These are phyloP conservation scores for Camelina laxa DNA, from an alignment of 345 rosid genomes.

Conservation along the genomic window DNA sequence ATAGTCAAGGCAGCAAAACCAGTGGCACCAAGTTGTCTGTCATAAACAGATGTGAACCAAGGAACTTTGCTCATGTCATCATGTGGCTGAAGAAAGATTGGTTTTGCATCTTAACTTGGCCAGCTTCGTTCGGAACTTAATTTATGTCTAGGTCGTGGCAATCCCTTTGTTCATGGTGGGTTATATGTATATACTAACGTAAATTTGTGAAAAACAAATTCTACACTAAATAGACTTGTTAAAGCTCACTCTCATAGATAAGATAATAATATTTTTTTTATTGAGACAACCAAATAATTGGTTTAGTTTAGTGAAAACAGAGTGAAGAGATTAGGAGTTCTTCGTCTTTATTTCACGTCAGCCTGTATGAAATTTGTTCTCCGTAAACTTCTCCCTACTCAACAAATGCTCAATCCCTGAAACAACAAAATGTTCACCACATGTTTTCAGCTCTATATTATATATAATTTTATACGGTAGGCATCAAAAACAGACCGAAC, in stretches of 20 bases:
- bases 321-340: background rate
- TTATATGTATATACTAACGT: background rate
- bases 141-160: slow-evolving; percentile 1
- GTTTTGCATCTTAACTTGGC: slow-evolving; percentile 16
- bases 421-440: background rate
- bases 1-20: background rate
- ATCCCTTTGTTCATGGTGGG: slow-evolving; percentile 1
- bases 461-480: too few species aligned
- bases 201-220: background rate
- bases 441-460: background rate
- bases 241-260: background rate
- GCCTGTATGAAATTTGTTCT: slow-evolving; percentile 26
- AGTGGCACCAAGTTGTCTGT: slow-evolving; percentile 8
- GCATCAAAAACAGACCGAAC: too few species aligned
- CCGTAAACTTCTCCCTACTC: slow-evolving; percentile 37
- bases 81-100: slow-evolving; percentile 22
- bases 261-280: background rate
- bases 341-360: background rate
- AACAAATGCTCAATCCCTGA: slow-evolving; percentile 60
- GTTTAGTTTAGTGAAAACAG: slow-evolving; percentile 14
- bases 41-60: slow-evolving; percentile 5
- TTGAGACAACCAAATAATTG: background rate
- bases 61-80: slow-evolving; percentile 6
- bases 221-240: background rate
- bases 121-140: slow-evolving; percentile 25